Evolutionary conservation across 2,329 filamentous ascomycete species (phyloP).

Genomic region (Paraphaeosphaeria sporulosa): DNA sequence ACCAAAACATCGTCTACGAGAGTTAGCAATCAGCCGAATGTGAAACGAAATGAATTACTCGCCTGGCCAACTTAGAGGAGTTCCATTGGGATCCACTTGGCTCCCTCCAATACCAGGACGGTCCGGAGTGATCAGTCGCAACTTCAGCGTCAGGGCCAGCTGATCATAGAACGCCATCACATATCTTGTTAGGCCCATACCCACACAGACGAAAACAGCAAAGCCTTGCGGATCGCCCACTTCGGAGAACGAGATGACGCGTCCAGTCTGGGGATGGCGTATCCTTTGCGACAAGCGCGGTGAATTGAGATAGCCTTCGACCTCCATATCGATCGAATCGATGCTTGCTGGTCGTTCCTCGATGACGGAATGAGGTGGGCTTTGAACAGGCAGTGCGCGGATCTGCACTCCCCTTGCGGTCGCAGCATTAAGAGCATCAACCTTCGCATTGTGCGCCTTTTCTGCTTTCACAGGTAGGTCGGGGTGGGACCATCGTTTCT

Average conservation of each 20-base stretch:
- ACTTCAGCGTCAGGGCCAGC: conserved; percentile 83
- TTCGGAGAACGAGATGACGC: conserved; percentile 93
- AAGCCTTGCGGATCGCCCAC: conserved; percentile 92
- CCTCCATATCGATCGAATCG: conserved; percentile 88
- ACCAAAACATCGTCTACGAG: conserved; percentile 79
- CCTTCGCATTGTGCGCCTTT: conserved; percentile 43
- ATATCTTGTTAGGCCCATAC: conserved; percentile 96
- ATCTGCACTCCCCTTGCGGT: conserved; percentile 21
- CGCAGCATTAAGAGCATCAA: conserved; percentile 34
- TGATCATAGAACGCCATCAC: conserved; percentile 98
- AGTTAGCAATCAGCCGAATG: conserved; percentile 52
- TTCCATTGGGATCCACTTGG: conserved; percentile 82
- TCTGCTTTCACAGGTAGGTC: conserved; percentile 51
- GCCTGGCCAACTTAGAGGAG: conserved; percentile 94
- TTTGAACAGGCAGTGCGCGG: conserved; percentile 30
- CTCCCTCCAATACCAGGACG: conserved; percentile 93
- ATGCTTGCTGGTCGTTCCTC: conserved; percentile 79
- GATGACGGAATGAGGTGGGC: conserved; percentile 56
- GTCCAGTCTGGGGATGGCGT: conserved; percentile 81
- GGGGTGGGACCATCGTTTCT: conserved; percentile 51
- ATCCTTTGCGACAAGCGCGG: conserved; percentile 89
- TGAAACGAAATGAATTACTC: conserved; percentile 44
- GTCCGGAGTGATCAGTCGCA: conserved; percentile 92
- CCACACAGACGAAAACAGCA: conserved; percentile 94
- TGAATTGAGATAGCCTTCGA: conserved; percentile 83